Base-by-base conservation (phyloP, 306 rosid species). In the Vigna reflexopilosa region DNA sequence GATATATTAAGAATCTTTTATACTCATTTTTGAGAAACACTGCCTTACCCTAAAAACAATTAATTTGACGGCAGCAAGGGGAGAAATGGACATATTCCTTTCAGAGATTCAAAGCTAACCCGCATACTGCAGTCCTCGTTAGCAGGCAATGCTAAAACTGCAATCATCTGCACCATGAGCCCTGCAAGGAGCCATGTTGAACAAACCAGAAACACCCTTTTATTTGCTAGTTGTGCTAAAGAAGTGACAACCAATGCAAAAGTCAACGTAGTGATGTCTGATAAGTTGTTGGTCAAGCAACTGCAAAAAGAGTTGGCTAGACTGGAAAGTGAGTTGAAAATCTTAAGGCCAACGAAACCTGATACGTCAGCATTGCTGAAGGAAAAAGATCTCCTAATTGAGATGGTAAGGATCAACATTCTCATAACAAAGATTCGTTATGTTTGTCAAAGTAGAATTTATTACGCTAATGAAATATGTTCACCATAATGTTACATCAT, bases 101-200 rank as follows among this genome's bases (percentile, higher is more conserved):
- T 87, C 82, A 89, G 98, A 89, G 98, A 95, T 86, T 95, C 98
- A 6, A 95, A 95, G 96, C 88, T 95, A 75, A 92, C 98, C 82
- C 97, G 98, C 73, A 92, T 95, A 72, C 84, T 95, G 80, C 98
- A 95, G 85, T 90, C 98, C 77, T 95, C 98, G 47, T 87, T 95
- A 81, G 98, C 90, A 72, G 98, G 97, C 82, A 92, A 91, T 85
- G 96, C 98, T 48, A 91, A 86, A 91, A 95, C 98, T 85, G 98
- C 98, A 77, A 87, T 95, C 76, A 91, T 95, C 72, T 91, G 98
- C 84, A 92, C 96, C 73, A 87, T 95, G 90, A 92, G 98, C 86
- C 98, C 98, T 66, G 96, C 97, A 70, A 83, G 89, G 32, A 83
- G 87, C 86, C 97, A 92, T 83, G 93, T 85, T 78, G 98, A 92